A percentile compares a stretch with the other conserved stretches of the same genome.
phyloP scores from a whole-genome alignment of 2,329 filamentous ascomycete species.

The Talaromyces piceae region DNA sequence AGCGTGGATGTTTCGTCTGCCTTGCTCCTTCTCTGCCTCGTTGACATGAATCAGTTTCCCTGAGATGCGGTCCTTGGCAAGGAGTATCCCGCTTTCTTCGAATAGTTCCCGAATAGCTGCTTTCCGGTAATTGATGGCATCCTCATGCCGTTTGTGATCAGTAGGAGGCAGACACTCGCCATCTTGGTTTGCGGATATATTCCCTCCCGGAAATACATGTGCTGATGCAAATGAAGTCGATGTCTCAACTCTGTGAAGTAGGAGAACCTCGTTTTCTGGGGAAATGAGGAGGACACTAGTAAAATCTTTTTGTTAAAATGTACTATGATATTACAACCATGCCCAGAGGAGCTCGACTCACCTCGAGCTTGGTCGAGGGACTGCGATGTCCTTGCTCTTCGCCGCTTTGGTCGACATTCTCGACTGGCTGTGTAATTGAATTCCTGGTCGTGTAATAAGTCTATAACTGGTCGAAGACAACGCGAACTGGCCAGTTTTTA shows the following conservation, averaged over 20 bases:
- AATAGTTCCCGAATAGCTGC: constrained; percentile 88
- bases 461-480: neutral
- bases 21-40: constrained; percentile 54
- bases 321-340: no score
- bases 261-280: constrained; percentile 74
- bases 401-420: constrained; percentile 18
- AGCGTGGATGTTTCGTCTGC: constrained; percentile 61
- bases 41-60: constrained; percentile 54
- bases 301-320: no score
- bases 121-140: constrained; percentile 66
- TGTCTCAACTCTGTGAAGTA: constrained; percentile 76
- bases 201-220: constrained; percentile 89
- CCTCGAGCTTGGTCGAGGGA: constrained; percentile 60
- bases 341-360: no score
- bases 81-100: constrained; percentile 84
- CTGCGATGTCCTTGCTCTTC: constrained; percentile 31
- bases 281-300: constrained; percentile 75
- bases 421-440: neutral
- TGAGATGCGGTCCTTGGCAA: constrained; percentile 47
- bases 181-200: constrained; percentile 67
- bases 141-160: constrained; percentile 55
- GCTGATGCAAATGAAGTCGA: constrained; percentile 82
- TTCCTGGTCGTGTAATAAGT: neutral
- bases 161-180: constrained; percentile 46
- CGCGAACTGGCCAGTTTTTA: neutral